Conservation (phyloP, 1,284 basidiomycete genomes). For the Ceratorhiza oryzae-sativae region DNA sequence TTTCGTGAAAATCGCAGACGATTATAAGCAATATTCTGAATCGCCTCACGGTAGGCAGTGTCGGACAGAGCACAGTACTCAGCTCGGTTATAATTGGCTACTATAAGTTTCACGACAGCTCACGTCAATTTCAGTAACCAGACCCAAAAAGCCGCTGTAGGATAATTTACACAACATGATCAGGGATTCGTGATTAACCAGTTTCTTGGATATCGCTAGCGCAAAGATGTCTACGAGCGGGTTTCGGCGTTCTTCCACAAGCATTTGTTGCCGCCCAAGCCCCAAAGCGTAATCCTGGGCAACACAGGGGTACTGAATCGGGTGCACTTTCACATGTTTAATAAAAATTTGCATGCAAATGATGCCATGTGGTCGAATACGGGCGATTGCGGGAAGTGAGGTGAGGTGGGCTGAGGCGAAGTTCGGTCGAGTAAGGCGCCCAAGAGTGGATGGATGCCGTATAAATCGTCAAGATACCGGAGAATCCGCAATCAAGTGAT, state of each 20-base stretch:
- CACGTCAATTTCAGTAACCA: constrained; percentile 6
- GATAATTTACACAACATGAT: background rate
- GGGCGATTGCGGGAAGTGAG: constrained; percentile 4
- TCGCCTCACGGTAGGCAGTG: background rate
- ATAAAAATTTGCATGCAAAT: background rate
- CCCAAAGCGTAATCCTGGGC: background rate
- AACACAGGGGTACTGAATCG: no score
- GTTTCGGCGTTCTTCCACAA: constrained; percentile 18
- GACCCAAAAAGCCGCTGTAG: background rate
- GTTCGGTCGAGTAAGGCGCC: background rate
- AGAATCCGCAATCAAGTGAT: background rate
- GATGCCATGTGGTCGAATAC: background rate
- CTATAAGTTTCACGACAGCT: constrained; percentile 2
- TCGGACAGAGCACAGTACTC: no score
- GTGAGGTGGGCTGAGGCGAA: background rate
- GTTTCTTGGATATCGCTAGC: background rate
- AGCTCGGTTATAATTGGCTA: background rate
- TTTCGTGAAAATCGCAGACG: constrained; percentile 21
- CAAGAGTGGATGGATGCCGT: background rate
- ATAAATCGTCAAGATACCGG: background rate
- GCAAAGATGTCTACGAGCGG: constrained; percentile 6
- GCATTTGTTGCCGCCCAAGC: background rate
- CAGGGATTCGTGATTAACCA: background rate
- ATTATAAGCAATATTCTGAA: constrained; percentile 19
- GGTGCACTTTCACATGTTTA: background rate